These are phyloP conservation scores for Ammopiptanthus mongolicus DNA, from an alignment of 306 rosid species.

Conservation along the genomic window DNA sequence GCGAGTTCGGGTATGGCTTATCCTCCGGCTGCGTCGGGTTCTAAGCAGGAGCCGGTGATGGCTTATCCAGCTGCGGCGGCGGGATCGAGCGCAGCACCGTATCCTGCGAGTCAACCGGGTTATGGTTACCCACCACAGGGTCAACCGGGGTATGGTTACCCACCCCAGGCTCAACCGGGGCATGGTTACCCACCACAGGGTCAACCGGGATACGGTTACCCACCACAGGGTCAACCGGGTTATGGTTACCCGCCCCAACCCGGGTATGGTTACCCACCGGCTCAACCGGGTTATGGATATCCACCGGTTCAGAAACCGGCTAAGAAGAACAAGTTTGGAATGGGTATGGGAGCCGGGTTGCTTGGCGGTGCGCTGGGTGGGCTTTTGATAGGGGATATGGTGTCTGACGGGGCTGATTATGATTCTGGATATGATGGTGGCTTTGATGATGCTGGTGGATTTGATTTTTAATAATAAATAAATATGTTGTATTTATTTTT, in stretches of 20 bases:
- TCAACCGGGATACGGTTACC: constrained; percentile 1
- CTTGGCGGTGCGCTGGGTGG: constrained; percentile 78
- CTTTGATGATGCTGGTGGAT: constrained; percentile 32
- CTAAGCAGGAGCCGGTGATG: constrained; percentile 14
- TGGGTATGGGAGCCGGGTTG: constrained; percentile 84
- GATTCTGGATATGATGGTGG: constrained; percentile 45
- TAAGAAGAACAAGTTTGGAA: constrained; percentile 50
- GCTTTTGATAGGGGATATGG: constrained; percentile 68
- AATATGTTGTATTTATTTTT: neutral
- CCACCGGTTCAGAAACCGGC: constrained; percentile 33
- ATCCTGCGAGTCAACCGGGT: too few species aligned
- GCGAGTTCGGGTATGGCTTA: too few species aligned
- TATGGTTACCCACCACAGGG: too few species aligned
- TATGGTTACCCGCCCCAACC: constrained; percentile 11
- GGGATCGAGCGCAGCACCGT: constrained; percentile 27
- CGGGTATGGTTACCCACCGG: constrained; percentile 19
- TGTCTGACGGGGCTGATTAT: constrained; percentile 42
- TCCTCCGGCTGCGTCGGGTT: neutral
- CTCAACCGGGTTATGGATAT: constrained; percentile 40
- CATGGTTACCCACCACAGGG: constrained; percentile 9
- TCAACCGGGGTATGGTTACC: too few species aligned
- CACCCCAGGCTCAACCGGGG: neutral
- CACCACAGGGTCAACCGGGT: neutral
- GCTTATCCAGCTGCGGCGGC: constrained; percentile 17
- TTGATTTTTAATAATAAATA: constrained; percentile 27